Base-by-base conservation (phyloP, 2,329 filamentous ascomycete species). In the Cadophora sp. region DNA sequence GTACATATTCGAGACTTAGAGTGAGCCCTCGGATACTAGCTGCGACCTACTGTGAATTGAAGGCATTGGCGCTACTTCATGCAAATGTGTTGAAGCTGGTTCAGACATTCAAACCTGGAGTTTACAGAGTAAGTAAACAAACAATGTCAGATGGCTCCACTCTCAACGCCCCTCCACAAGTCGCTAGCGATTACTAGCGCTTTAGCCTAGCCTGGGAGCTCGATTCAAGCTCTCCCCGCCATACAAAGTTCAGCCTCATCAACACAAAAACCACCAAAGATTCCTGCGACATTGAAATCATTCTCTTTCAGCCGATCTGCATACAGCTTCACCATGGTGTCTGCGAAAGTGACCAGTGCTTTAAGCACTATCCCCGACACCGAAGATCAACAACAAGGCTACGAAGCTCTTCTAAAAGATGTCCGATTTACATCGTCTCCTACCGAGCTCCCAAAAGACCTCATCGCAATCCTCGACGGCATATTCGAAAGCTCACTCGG, bases 391-490 rank as follows among this genome's bases (percentile, higher is more conserved):
- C 78, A 77, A n/a, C 75, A 80, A 69, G 77, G 79, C 67, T 86
- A 84, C 77, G 81, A 83, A 67, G 67, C 78, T 63, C 77, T 87
- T 59, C 79, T 87, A 70, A 70, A 76, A 66, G 78, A 81, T 69
- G 76, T 85, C 73, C 65, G 65, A 36, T 68, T 65, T 11, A 66
- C 63, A 59, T 73, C 73, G 18, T 59, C 64, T 13, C 66, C 70
- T 3, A 65, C 62, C 53, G 65, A 71, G 4, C 66, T 74, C 22
- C 62, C 72, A 5, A 66, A 65, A 50, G 74, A 77, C 59, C 71
- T 78, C 7, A 74, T 69, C 62, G 68, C 72, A 14, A 75, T 76
- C 20, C 70, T 78, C 67, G 73, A 77, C 64, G 69, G 73, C 45
- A 76, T 78, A 62, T 76, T 78, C 60, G 74, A 68, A 30, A 72